phyloP scores from a whole-genome alignment of 2,329 filamentous ascomycete genomes.

The Arthroderma sp. region DNA sequence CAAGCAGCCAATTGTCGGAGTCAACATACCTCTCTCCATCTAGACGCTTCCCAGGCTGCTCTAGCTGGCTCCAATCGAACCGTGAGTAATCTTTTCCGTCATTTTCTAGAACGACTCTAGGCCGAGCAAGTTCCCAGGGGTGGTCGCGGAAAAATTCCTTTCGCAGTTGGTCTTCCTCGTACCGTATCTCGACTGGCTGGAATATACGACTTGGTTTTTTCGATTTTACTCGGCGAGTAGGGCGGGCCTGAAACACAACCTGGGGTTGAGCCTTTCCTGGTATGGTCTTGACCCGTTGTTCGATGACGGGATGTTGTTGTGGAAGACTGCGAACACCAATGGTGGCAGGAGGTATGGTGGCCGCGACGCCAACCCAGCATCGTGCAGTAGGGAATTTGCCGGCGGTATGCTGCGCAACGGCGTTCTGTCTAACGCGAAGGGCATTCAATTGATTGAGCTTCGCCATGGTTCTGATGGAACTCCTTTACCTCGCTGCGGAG shows the following conservation, averaged over 20 bases:
- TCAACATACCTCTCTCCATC: slow-evolving; percentile 65
- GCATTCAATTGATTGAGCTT: slow-evolving; percentile 33
- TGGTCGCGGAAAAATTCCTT: slow-evolving; percentile 81
- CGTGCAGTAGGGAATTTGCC: slow-evolving; percentile 25
- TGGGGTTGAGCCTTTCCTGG: slow-evolving; percentile 17
- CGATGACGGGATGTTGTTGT: slow-evolving; percentile 30
- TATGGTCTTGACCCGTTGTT: slow-evolving; percentile 20
- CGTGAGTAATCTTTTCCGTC: slow-evolving; percentile 67
- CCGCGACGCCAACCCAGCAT: slow-evolving; percentile 44
- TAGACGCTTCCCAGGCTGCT: slow-evolving; percentile 61
- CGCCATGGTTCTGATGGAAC: slow-evolving; percentile 21
- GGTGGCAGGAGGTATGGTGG: slow-evolving; percentile 46
- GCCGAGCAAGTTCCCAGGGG: slow-evolving; percentile 90
- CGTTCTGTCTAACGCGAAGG: slow-evolving; percentile 32
- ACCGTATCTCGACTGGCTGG: slow-evolving; percentile 62
- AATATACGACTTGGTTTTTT: slow-evolving; percentile 64
- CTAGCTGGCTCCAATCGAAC: slow-evolving; percentile 67
- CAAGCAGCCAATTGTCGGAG: not conserved
- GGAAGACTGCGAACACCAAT: slow-evolving; percentile 46
- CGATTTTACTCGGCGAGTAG: slow-evolving; percentile 30
- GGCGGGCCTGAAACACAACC: slow-evolving; percentile 24
- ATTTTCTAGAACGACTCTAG: slow-evolving; percentile 69
- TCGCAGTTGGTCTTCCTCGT: slow-evolving; percentile 73
- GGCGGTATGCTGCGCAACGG: slow-evolving; percentile 24
- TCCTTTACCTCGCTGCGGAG: too few relatives aligned